Base-by-base conservation (phyloP, 2,329 filamentous ascomycete genomes). In the Parastagonospora avenae region DNA sequence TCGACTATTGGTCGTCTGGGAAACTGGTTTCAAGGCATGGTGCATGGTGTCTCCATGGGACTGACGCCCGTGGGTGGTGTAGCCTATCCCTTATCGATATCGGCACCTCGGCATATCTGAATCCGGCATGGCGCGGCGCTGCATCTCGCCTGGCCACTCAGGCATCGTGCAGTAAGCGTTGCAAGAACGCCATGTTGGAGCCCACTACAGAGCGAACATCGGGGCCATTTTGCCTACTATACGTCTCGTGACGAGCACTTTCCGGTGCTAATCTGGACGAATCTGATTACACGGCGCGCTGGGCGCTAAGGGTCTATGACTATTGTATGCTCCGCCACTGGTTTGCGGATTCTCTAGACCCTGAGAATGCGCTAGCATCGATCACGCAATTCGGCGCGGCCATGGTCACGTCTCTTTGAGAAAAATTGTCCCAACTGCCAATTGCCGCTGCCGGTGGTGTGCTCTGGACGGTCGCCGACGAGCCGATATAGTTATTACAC, bases 381-480 rank as follows among this genome's bases (percentile, higher is more conserved):
- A 62, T 57, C 59, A 51, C 54, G 55, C 57, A 50, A 52, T 57
- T 62, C 47, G 47, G 52, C 52, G 54, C 50, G 57, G 48, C 19
- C 55, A 52, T 47, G 49, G 48, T 59, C 54, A 57, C 55, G 50
- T 60, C 57, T 59, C 46, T 54, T 54, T 48, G 37, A 42, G 38
- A 42, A 47, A 63, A 64, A 64, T 61, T 67, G 52, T 60, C 60
- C 59, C 61, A 16, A 27, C 19, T 24, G 37, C 19, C 11, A 10
- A 55, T 55, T 59, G 55, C 60, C 62, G 64, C 51, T 60, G 63
- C 62, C 57, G 62, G 48, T 61, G 50, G 49, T 50, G 46, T 36
- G 43, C 42, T 49, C 52, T 60, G 60, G 58, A 38, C 54, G 48
- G 53, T 65, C 66, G 66, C 66, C 67, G 67, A 70, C 57, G 57